phyloP scores from a whole-genome alignment of 78 protist species.

The Protostelium mycophagum region DNA sequence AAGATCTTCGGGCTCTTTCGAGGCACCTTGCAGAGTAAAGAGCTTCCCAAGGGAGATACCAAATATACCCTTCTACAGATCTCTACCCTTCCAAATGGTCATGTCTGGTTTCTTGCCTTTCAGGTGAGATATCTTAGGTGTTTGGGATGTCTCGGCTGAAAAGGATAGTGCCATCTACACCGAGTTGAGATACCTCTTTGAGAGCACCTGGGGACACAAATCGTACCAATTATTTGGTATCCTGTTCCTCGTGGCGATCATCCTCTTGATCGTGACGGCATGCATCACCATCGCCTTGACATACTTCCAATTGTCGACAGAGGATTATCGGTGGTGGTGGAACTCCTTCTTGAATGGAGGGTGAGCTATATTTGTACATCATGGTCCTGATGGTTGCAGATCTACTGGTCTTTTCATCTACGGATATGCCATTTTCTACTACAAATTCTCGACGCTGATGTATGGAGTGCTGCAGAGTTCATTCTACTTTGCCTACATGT shows the following conservation, averaged over 20 bases:
- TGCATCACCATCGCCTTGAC: constrained; percentile 93
- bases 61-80: constrained; percentile 82
- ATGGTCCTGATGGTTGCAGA: constrained; percentile 12
- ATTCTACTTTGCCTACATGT: constrained; percentile 93
- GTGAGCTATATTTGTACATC: not conserved
- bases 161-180: constrained; percentile 85
- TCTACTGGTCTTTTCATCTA: constrained; percentile 85
- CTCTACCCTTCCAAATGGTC: constrained; percentile 63
- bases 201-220: constrained; percentile 90
- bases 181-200: constrained; percentile 93
- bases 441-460: constrained; percentile 78
- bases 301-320: constrained; percentile 93
- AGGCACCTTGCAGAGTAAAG: constrained; percentile 91
- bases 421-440: constrained; percentile 85
- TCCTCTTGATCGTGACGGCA: constrained; percentile 88
- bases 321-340: constrained; percentile 98
- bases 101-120: constrained; percentile 96
- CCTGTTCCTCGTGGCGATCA: constrained; percentile 77
- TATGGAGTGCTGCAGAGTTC: constrained; percentile 88
- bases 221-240: constrained; percentile 89
- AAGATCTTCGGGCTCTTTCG: constrained; percentile 61
- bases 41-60: constrained; percentile 91
- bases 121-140: constrained; percentile 13
- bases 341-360: constrained; percentile 82
- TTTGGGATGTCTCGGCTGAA: not conserved